Evolutionary conservation across 768 basidiomycete genomes (phyloP).

Genomic region (Hortiboletus campestris): DNA sequence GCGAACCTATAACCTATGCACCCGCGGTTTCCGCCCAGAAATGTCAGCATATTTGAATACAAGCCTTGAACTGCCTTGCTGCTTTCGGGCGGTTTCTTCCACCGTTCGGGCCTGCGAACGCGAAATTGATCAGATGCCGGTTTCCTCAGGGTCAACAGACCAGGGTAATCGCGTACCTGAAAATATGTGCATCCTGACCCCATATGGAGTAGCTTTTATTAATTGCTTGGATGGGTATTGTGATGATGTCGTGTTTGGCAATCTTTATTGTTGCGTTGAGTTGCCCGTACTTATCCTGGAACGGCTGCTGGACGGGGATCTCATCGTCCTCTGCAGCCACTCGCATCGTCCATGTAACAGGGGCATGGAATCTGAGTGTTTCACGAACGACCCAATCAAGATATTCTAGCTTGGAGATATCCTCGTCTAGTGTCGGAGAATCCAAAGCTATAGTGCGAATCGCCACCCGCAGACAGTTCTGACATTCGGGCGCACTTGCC

Average conservation of each 20-base stretch:
- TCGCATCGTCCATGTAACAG: slow-evolving; percentile 60
- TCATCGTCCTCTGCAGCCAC: slow-evolving; percentile 46
- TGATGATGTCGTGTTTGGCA: slow-evolving; percentile 52
- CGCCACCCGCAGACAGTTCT: slow-evolving; percentile 46
- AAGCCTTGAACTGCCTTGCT: slow-evolving; percentile 47
- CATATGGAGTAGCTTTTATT: slow-evolving; percentile 56
- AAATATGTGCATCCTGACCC: slow-evolving; percentile 64
- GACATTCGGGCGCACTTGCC: slow-evolving; percentile 43
- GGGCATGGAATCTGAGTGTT: slow-evolving; percentile 51
- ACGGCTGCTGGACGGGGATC: slow-evolving; percentile 46
- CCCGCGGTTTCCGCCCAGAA: slow-evolving; percentile 56
- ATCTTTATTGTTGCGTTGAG: slow-evolving; percentile 36
- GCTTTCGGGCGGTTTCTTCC: slow-evolving; percentile 40
- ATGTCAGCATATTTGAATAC: slow-evolving; percentile 53
- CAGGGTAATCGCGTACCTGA: slow-evolving; percentile 43
- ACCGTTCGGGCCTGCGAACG: slow-evolving; percentile 49
- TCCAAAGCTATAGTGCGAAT: slow-evolving; percentile 31
- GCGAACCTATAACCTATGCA: slow-evolving; percentile 66
- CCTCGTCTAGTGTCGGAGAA: slow-evolving; percentile 22
- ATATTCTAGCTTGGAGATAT: slow-evolving; percentile 45
- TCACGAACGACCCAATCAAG: slow-evolving; percentile 65
- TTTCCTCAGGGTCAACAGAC: slow-evolving; percentile 19
- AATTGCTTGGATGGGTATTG: slow-evolving; percentile 57
- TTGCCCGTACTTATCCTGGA: slow-evolving; percentile 33
- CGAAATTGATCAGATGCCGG: slow-evolving; percentile 21